Base-by-base conservation (phyloP, 2,329 filamentous ascomycete genomes). In the Fusarium lateritium region DNA sequence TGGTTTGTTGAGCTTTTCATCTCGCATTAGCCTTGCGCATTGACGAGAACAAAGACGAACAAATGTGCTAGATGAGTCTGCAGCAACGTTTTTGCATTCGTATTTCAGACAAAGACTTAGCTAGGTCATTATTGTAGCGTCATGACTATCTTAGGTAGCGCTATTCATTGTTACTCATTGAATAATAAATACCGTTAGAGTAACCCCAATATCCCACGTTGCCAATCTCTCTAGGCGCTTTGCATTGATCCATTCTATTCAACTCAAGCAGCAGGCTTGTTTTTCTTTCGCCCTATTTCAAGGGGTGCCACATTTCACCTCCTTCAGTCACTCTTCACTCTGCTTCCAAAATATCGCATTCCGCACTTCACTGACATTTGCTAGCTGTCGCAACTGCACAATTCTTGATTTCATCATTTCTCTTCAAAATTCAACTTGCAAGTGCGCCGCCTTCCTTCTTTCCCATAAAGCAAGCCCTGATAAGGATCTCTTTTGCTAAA, bases 21-120 rank as follows among this genome's bases (percentile, higher is more conserved):
- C 15, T 31, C 15, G 39, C 40, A 14, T 28, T 46, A 33, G 21
- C 21, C 21, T 64, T 33, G 26, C 33, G 38, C 21, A 10, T 19
- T 19, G 28, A 17, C 22, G 14, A 42, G 21, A 39, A 53, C 52
- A 70, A 67, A 63, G 63, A 24, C 33, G 10, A 49, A 5, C 31
- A 26, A 34, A 28, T 13, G 33, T 19, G 22, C 14, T 24, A 46
- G 19, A 24, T 15, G 11, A 34, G n/a, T 17, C 19, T 42, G 26
- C 17, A 24, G 44, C 9, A 21, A 10, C 36, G 21, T 19, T 24
- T 33, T 19, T 44, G 47, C n/a, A 31, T 26, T 21, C 14, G 28
- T 19, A 36, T 55, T 46, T 10, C 21, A 21, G n/a, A 40, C 26
- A 24, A 38, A 45, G 14, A 19, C 31, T 36, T 10, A 15, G 33